phyloP scores from a whole-genome alignment of 192 early-diverging fungal genomes.

The Rhizophagus prolifer region DNA sequence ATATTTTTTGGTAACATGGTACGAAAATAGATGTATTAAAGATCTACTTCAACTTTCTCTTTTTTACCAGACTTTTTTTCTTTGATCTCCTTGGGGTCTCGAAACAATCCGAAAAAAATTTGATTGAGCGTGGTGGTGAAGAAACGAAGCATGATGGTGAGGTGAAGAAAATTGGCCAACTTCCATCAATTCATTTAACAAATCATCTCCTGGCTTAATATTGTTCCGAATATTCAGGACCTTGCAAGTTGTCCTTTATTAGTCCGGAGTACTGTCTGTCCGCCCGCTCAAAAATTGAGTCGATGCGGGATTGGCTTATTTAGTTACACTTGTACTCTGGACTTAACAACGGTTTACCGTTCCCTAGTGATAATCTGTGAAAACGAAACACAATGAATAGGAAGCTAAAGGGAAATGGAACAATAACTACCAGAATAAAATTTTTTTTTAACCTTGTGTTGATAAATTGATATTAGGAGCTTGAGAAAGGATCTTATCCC shows the following conservation, averaged over 20 bases:
- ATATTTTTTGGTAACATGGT: too few relatives aligned
- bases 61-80: not conserved
- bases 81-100: not conserved
- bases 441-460: constrained; percentile 19
- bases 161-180: constrained; percentile 5
- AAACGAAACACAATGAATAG: not conserved
- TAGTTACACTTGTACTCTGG: too few relatives aligned
- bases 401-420: not conserved
- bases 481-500: constrained; percentile 16
- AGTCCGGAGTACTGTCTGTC: too few relatives aligned
- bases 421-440: constrained; percentile 1
- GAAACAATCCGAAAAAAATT: not conserved
- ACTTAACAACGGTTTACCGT: too few relatives aligned
- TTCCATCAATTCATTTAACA: not conserved
- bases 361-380: constrained; percentile 10
- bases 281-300: too few relatives aligned
- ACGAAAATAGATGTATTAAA: too few relatives aligned
- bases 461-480: constrained; percentile 7
- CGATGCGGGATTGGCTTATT: too few relatives aligned
- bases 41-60: too few relatives aligned
- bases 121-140: not conserved
- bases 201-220: not conserved
- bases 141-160: too few relatives aligned
- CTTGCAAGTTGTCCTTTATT: constrained; percentile 23
- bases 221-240: constrained; percentile 15